Base-by-base conservation (phyloP, 129 eudicot genomes). In the Centaurea solstitialis region DNA sequence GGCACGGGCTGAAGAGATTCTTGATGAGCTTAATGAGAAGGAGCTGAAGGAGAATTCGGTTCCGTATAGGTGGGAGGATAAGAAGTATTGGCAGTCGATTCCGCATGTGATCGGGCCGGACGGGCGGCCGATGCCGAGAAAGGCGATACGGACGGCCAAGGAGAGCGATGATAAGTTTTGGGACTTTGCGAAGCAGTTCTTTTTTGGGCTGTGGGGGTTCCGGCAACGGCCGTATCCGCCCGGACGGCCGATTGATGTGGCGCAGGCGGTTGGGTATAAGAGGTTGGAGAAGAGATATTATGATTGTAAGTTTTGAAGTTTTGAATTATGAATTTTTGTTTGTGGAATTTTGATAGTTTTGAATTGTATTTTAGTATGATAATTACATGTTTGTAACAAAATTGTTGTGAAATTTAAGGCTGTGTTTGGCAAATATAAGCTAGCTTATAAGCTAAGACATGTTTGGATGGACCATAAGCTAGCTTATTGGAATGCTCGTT, bases 191-290 rank as follows among this genome's bases (percentile, higher is more conserved):
- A 94, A 73, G 73, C 97, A 94, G 85, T 94, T 94, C 77, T 92
- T 94, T 74, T 94, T 94, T 62, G 98, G 98, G 47, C 81, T 92
- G 67, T 94, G 98, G 98, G 98, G 98, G 15, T 94, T 88, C 76
- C 59, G 84, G 67, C 97, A 94, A 71, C 81, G 98, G 30, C 98
- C 98, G 0, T 94, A 94, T 71, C 98, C 97, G 11, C 92, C 96
- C 7, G 96, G 97, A 5, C 87, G 96, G 84, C 98, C 98, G 1
- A 94, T 94, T 81, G 96, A 94, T 86, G 92, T 85, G 64, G 88
- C 97, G 9, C 98, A 94, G 85, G 96, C 93, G 72, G 86, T 94
- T 86, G 98, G 98, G 47, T 90, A 92, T 50, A 90, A 94, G 87
- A 75, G 70, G 45, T 88, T 94, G 10, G 98, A 94, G 75, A 84